These are phyloP conservation scores for Neurospora sp. DNA, from an alignment of 495 filamentous ascomycete genomes.

Conservation along the genomic window DNA sequence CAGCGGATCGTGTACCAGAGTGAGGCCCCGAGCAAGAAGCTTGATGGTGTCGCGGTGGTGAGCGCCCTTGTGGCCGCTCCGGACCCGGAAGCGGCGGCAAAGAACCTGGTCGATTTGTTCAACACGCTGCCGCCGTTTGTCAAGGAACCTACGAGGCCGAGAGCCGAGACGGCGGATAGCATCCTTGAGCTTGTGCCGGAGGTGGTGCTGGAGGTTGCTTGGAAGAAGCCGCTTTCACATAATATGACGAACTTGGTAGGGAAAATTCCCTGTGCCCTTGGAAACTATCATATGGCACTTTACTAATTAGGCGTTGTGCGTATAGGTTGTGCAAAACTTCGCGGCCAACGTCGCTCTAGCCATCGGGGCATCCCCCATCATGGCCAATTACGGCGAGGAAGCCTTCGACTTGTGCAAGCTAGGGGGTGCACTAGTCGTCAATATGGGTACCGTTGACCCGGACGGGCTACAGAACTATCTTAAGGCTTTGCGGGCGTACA, in stretches of 20 bases:
- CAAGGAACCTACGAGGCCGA: constrained; percentile 43
- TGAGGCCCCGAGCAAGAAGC: constrained; percentile 30
- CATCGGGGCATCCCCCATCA: constrained; percentile 84
- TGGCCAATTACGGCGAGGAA: constrained; percentile 81
- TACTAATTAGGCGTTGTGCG: not conserved
- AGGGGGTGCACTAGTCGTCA: constrained; percentile 66
- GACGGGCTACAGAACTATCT: constrained; percentile 58
- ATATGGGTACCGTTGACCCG: constrained; percentile 84
- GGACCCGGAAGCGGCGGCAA: constrained; percentile 51
- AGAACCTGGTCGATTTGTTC: constrained; percentile 40
- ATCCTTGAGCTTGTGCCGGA: constrained; percentile 43
- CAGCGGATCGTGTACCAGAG: constrained; percentile 64
- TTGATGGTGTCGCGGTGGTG: constrained; percentile 80
- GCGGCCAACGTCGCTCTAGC: constrained; percentile 80
- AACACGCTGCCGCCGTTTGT: constrained; percentile 41
- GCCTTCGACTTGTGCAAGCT: constrained; percentile 63
- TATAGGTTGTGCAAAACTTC: constrained; percentile 74
- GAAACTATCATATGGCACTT: not conserved
- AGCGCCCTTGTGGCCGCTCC: constrained; percentile 74
- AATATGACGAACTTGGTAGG: constrained; percentile 82
- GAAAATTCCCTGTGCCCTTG: too few relatives aligned
- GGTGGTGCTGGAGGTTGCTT: constrained; percentile 48
- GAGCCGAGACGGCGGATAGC: constrained; percentile 35
- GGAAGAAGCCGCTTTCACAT: constrained; percentile 66
- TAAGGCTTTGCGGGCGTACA: constrained; percentile 60